Base-by-base conservation (phyloP, 2,329 filamentous ascomycete species). In the Beauveria sp. region DNA sequence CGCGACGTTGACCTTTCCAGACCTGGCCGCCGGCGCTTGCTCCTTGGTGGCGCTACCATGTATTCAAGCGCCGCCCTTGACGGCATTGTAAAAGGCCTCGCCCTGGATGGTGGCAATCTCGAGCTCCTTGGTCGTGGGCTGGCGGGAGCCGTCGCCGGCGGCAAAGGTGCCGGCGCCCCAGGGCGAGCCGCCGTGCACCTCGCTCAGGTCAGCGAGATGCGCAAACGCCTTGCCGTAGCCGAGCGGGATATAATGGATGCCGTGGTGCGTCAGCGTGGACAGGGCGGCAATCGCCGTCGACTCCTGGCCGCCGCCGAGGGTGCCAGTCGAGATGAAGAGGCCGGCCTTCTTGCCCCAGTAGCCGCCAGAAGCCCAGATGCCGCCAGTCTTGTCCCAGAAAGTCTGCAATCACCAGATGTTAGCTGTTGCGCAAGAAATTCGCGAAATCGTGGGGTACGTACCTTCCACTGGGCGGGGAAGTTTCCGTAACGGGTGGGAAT, bases 401-500 rank as follows among this genome's bases (percentile, higher is more conserved):
- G 85, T 72, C 76, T 75, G n/a, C n/a, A 37, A 28, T 50, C 6
- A 28, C 26, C 37, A 55, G 3, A 14, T 6, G 40, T 55, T 52
- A 52, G 50, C 4, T 55, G 22, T 26, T 41, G 8, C 18, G 20
- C 20, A 18, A 12, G 10, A n/a, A 2, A 5, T 18, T 24, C 2
- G n/a, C 28, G 10, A 14, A n/a, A 12, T 40, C n/a, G 16, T 12
- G 24, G 18, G 12, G 1, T 7, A n/a, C 41, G 1, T 66, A 76
- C 76, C 82, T 94, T 97, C 90, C 90, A 97, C 79, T 99, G 94
- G 20, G 88, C 90, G 54, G 93, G 92, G 83, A 96, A 96, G 85
- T 96, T 97, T 70, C 94, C 94, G 79, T 91, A 99, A 67, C 94
- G 86, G 56, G 94, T 99, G 63, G 94, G 94, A 74, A 97, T 94